A percentile compares a stretch with the other conserved stretches of the same genome.
phyloP scores from a whole-genome alignment of 2,329 filamentous ascomycete genomes.

The Myriangium duriaei region DNA sequence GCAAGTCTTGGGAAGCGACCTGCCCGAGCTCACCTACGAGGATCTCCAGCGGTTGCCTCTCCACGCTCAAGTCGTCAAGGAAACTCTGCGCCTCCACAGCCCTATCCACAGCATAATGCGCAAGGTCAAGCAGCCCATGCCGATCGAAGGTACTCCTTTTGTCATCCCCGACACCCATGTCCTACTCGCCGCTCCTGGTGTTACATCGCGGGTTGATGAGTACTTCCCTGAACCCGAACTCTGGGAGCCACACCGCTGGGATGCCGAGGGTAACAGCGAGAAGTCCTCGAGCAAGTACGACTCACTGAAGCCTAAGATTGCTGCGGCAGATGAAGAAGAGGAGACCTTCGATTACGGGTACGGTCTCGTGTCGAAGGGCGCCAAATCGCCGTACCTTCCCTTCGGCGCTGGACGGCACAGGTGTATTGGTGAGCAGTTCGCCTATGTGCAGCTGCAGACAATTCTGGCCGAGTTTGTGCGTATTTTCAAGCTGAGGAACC shows the following conservation, averaged over 20 bases:
- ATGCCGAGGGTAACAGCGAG: conserved; percentile 45
- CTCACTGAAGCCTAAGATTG: conserved; percentile 19
- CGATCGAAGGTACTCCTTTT: conserved; percentile 69
- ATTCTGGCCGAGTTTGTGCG: conserved; percentile 68
- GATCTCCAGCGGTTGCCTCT: conserved; percentile 66
- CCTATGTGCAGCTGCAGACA: conserved; percentile 80
- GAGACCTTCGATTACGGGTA: conserved; percentile 88
- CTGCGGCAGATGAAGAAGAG: conserved; percentile 34
- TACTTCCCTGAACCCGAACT: conserved; percentile 71
- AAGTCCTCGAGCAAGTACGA: conserved; percentile 25
- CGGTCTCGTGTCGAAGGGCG: conserved; percentile 82
- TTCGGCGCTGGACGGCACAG: conserved; percentile 88
- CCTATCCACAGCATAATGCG: conserved; percentile 94
- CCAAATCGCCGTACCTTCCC: conserved; percentile 78
- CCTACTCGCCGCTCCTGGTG: conserved; percentile 74
- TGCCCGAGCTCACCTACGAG: conserved; percentile 65
- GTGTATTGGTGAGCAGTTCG: conserved; percentile 95
- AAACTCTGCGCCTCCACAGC: conserved; percentile 80
- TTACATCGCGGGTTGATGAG: conserved; percentile 56
- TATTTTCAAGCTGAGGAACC: conserved; percentile 65
- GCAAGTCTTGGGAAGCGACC: conserved; percentile 56
- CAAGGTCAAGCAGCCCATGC: conserved; percentile 79
- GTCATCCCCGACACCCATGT: conserved; percentile 69
- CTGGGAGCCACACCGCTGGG: conserved; percentile 92
- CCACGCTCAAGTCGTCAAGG: conserved; percentile 75